Evolutionary conservation across 1,284 basidiomycete species (phyloP).

Genomic region (Cryptococcus wingfieldii): DNA sequence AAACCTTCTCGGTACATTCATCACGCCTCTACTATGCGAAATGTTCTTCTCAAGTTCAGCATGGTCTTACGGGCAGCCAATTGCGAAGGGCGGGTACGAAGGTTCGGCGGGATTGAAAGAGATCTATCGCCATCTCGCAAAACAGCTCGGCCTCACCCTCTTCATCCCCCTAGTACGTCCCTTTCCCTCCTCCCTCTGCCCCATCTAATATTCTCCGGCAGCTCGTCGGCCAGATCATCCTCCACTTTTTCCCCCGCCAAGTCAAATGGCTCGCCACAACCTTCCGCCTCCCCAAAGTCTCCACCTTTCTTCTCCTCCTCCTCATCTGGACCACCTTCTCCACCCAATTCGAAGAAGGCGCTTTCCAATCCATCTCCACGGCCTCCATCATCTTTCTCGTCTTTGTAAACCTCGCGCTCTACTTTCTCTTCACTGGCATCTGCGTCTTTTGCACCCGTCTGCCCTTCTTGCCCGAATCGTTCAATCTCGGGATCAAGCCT

Average conservation of each 20-base stretch:
- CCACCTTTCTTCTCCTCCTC: conserved; percentile 25
- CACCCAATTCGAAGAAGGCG: conserved; percentile 20
- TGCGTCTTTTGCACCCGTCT: conserved; percentile 19
- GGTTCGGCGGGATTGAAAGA: conserved; percentile 23
- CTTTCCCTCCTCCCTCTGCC: not conserved
- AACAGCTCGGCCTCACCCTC: conserved; percentile 32
- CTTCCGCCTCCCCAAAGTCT: conserved; percentile 29
- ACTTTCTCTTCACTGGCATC: conserved; percentile 18
- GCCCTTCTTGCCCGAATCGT: conserved; percentile 12
- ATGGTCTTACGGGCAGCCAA: conserved; percentile 35
- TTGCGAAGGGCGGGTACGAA: conserved; percentile 20
- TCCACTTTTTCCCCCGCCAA: conserved; percentile 24
- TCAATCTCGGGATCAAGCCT: conserved; percentile 2
- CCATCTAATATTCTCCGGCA: not conserved
- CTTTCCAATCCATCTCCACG: conserved; percentile 20
- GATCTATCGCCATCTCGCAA: conserved; percentile 33
- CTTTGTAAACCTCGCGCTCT: conserved; percentile 22
- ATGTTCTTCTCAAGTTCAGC: conserved; percentile 27
- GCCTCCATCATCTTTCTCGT: conserved; percentile 21
- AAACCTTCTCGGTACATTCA: conserved; percentile 33
- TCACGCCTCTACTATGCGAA: conserved; percentile 36
- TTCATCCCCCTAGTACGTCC: conserved; percentile 32
- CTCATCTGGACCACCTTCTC: conserved; percentile 25
- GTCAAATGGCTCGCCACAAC: conserved; percentile 25
- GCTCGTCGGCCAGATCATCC: conserved; percentile 24